Evolutionary conservation across 208 protist species (phyloP), one percentile per base, ranked within the genome.

Genomic region (Balamuthia mandrillaris): DNA sequence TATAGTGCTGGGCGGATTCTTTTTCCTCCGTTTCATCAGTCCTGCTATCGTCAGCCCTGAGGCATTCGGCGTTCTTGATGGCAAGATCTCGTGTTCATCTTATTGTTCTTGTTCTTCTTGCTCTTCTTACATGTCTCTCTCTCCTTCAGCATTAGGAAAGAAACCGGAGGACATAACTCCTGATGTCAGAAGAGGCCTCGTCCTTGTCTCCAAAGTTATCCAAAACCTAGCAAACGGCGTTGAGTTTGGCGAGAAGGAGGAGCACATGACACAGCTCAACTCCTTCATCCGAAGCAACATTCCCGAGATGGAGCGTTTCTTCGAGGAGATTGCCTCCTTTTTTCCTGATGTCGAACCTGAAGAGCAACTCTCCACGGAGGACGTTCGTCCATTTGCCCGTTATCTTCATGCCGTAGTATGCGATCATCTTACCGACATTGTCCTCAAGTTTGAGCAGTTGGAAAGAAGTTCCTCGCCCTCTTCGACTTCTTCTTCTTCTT

Each of bases 151-250:
- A 68, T 29, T n/a, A 47, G 29, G 47, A 24, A 41, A 72, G 6
- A n/a, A 12, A n/a, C 24, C 63, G 29, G 65, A 75, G 42, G 41
- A 75, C 27, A 29, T 75, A 1, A 31, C 65, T 5, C 16, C 41
- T 24, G 35, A 75, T 24, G 45, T 37, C 24, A 4, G 65, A 10
- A 37, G 65, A 4, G 65, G 65, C 39, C 65, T 75, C n/a, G 65
- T 75, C 14, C 65, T 75, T 21, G 42, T 75, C 3, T 75, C 65
- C 2, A 75, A 75, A 31, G 65, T 75, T 44, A 75, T 75, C 5
- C 65, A 75, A 44, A 75, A 75, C 65, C 42, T 75, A 44, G 65
- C 65, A 24, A 75, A 75, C 24, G 65, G 65, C 27, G 65, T 75
- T 6, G 65, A 75, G 39, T 75, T 75, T 51, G 65, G 65, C 24